Evolutionary conservation across 2,329 filamentous ascomycete genomes (phyloP).

Genomic region (Fusarium avenaceum): DNA sequence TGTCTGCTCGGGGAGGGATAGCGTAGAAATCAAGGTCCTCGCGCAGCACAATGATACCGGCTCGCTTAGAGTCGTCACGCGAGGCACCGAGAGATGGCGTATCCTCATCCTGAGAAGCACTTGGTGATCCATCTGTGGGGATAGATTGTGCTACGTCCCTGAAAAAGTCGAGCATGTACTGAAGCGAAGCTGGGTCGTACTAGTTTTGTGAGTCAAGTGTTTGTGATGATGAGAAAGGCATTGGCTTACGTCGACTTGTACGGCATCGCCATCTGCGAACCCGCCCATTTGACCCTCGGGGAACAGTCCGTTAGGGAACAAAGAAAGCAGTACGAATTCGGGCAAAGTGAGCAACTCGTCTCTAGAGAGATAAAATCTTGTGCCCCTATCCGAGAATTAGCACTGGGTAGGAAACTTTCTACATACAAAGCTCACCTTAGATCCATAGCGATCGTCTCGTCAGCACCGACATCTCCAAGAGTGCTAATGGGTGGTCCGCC

Average conservation of each 20-base stretch:
- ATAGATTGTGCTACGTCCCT: conserved; percentile 97
- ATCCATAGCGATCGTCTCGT: conserved; percentile 96
- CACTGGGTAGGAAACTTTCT: neutral
- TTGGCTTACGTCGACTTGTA: conserved; percentile 92
- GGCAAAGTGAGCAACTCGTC: conserved; percentile 96
- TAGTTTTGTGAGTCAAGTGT: conserved; percentile 56
- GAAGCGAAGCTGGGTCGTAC: conserved; percentile 96
- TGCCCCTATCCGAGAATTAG: conserved; percentile 74
- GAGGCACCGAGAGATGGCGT: conserved; percentile 75
- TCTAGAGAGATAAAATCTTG: conserved; percentile 91
- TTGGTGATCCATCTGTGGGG: conserved; percentile 78
- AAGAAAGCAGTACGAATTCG: conserved; percentile 96
- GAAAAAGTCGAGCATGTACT: conserved; percentile 99
- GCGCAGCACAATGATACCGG: conserved; percentile 95
- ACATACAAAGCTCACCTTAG: conserved; percentile 74
- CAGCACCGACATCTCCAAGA: conserved; percentile 86
- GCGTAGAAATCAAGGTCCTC: conserved; percentile 98
- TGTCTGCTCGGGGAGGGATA: conserved; percentile 88
- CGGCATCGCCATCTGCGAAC: conserved; percentile 92
- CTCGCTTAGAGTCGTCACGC: conserved; percentile 86
- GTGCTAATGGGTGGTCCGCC: conserved; percentile 90
- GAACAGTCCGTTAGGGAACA: conserved; percentile 98
- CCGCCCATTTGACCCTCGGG: conserved; percentile 96
- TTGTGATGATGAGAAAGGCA: neutral
- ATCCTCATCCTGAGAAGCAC: conserved; percentile 73